A percentile compares a stretch with the other conserved stretches of the same genome.
Evolutionary conservation across 2,329 filamentous ascomycete species (phyloP).

Genomic region (Ambrosiella xylebori): DNA sequence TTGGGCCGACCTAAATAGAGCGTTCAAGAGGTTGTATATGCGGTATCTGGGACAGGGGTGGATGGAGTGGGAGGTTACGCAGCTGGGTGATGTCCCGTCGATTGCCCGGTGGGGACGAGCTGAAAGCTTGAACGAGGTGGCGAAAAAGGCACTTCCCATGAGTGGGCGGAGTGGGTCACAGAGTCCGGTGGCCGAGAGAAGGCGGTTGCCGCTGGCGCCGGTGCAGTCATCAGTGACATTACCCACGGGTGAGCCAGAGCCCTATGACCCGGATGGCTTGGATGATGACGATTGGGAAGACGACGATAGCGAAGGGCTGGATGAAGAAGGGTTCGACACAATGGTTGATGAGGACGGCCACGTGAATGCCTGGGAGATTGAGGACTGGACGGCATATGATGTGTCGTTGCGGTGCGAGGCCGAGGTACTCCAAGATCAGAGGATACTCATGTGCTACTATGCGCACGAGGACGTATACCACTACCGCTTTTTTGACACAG

Average conservation of each 20-base stretch:
- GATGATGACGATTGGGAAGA: not conserved
- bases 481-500: not conserved
- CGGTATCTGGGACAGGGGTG: not conserved
- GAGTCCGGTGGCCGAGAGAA: not conserved
- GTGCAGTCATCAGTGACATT: not conserved
- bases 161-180: not conserved
- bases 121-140: not conserved
- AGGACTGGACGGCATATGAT: not conserved
- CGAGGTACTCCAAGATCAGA: not conserved
- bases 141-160: not conserved
- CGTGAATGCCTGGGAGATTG: not conserved
- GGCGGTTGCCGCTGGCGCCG: not conserved
- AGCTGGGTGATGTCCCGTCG: not conserved
- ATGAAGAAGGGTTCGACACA: not conserved
- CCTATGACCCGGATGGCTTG: not conserved
- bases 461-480: not conserved
- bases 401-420: not conserved
- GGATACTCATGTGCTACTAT: not conserved
- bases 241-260: not conserved
- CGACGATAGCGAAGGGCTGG: not conserved
- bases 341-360: not conserved
- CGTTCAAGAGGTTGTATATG: not conserved
- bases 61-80: conserved; percentile 1
- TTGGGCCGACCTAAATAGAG: not conserved
- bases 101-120: not conserved